Percentiles rank a stretch among this genome's conserved stretches.
Evolutionary conservation across 768 basidiomycete genomes (phyloP).

Genomic region (Chlorophyllum brunneum): DNA sequence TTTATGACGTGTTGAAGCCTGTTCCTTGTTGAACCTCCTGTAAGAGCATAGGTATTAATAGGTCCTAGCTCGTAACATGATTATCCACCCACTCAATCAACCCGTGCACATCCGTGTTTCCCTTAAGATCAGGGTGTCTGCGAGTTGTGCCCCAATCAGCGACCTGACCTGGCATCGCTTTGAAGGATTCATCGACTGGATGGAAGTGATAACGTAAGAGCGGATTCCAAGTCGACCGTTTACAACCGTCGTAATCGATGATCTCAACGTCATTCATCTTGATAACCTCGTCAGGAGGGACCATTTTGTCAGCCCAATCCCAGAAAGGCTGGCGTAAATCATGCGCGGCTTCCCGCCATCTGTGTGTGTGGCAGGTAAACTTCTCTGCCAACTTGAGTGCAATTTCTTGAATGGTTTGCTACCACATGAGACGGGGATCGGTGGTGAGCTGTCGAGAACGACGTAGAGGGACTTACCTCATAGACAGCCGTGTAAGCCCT

Average conservation of each 20-base stretch:
- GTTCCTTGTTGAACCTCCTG: conserved; percentile 22
- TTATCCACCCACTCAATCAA: neutral
- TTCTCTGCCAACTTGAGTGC: conserved; percentile 51
- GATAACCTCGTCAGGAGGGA: conserved; percentile 36
- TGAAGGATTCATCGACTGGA: conserved; percentile 26
- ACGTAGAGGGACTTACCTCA: conserved; percentile 32
- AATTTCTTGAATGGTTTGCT: too few relatives aligned
- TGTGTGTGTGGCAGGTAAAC: conserved; percentile 24
- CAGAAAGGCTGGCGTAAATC: conserved; percentile 39
- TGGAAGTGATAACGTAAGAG: conserved; percentile 30
- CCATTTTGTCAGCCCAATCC: conserved; percentile 4
- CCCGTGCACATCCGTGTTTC: neutral
- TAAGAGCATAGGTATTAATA: neutral
- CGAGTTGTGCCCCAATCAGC: conserved; percentile 29
- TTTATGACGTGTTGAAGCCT: too few relatives aligned
- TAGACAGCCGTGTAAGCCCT: conserved; percentile 46
- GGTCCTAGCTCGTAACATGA: too few relatives aligned
- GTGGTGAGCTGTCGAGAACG: too few relatives aligned
- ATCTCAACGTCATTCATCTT: conserved; percentile 10
- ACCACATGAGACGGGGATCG: too few relatives aligned
- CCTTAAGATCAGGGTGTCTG: conserved; percentile 22
- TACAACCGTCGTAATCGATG: conserved; percentile 21
- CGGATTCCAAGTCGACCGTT: conserved; percentile 26
- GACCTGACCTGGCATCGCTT: conserved; percentile 21
- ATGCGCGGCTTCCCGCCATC: conserved; percentile 30